These are phyloP conservation scores for Chytriomyces confervae DNA, from an alignment of 192 early-diverging fungal genomes.

Conservation along the genomic window DNA sequence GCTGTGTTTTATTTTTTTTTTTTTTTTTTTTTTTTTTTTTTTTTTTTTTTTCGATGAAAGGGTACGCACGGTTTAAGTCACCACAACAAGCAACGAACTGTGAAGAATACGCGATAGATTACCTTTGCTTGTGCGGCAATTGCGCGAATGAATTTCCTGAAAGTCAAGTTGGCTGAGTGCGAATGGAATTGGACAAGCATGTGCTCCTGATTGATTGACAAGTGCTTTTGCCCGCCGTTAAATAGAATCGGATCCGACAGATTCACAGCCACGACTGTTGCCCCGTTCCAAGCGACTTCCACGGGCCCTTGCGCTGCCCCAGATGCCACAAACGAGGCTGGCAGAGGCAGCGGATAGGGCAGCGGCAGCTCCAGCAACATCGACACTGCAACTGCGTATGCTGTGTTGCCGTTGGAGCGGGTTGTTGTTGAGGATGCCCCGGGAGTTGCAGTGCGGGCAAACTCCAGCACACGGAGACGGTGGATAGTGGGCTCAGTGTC, in stretches of 20 bases:
- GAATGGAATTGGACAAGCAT: background rate
- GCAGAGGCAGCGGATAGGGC: background rate
- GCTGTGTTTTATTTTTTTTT: too few species aligned
- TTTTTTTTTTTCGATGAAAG: background rate
- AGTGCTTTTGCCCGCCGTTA: background rate
- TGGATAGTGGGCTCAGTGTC: too few species aligned
- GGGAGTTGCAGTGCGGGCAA: too few species aligned
- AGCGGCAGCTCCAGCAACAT: background rate
- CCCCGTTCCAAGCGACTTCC: background rate
- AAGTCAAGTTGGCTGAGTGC: background rate
- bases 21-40: background rate
- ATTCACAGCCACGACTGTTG: background rate
- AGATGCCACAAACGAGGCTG: background rate
- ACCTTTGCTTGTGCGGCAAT: background rate
- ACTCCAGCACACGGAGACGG: too few species aligned
- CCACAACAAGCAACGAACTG: too few species aligned
- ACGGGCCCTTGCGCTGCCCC: background rate
- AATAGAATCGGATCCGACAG: background rate
- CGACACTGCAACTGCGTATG: background rate
- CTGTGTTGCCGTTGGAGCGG: background rate
- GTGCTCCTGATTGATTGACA: background rate
- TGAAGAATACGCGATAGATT: too few species aligned
- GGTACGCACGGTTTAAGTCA: background rate
- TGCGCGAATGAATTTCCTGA: background rate
- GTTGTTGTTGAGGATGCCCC: too few species aligned